These are phyloP conservation scores for Gossypium thurberi DNA, from an alignment of 345 rosid genomes.

Conservation along the genomic window DNA sequence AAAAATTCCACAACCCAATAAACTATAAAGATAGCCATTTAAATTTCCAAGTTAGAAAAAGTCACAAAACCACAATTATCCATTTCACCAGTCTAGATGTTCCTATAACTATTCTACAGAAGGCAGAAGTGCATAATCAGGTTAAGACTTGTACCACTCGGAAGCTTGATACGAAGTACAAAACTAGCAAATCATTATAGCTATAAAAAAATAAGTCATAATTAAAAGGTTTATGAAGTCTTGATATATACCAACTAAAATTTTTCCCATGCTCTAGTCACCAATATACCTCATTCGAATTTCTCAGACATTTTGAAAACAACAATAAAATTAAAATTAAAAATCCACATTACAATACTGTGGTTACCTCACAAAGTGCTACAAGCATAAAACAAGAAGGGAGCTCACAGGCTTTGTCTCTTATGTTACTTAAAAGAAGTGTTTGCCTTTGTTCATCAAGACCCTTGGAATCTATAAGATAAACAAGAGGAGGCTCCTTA, in stretches of 20 bases:
- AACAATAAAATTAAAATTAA: background rate
- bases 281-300: background rate
- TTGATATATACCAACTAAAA: background rate
- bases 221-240: background rate
- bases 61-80: background rate
- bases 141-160: background rate
- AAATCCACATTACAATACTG: background rate
- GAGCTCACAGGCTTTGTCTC: constrained; percentile 52
- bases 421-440: constrained; percentile 40
- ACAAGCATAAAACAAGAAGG: constrained; percentile 73
- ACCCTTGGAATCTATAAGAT: constrained; percentile 73
- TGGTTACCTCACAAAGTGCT: constrained; percentile 81
- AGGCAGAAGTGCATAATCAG: background rate
- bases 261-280: background rate
- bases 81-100: background rate
- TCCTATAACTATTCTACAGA: constrained; percentile 1
- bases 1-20: background rate
- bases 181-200: background rate
- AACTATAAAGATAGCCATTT: background rate
- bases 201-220: background rate
- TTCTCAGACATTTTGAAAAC: background rate
- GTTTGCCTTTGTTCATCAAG: constrained; percentile 71
- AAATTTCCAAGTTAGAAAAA: background rate
- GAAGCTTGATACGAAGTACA: background rate
- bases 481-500: constrained; percentile 53